Conservation (phyloP, 73 alveolate genomes). For the Tetrahymena borealis region DNA sequence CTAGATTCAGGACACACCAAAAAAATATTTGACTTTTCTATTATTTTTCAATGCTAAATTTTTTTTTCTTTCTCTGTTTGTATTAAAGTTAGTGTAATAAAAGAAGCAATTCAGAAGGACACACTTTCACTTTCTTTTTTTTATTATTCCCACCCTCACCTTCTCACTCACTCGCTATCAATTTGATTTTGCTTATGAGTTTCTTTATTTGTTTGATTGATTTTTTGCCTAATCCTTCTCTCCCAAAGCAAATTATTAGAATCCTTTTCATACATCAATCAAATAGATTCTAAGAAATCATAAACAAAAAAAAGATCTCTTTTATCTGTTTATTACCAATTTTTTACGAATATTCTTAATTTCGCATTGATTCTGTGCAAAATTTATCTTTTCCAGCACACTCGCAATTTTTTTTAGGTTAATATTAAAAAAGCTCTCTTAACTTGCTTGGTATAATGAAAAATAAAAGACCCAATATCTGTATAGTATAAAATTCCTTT, state of each 20-base stretch:
- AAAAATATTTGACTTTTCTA: not conserved
- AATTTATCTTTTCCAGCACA: not conserved
- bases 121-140: not conserved
- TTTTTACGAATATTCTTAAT: not conserved
- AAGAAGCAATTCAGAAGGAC: not conserved
- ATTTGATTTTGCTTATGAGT: not conserved
- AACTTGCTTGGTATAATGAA: not conserved
- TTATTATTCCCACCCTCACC: not conserved
- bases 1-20: not conserved
- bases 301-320: not conserved
- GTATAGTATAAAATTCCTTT: no score
- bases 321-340: not conserved
- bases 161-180: not conserved
- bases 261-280: not conserved
- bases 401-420: not conserved
- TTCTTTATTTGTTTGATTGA: not conserved
- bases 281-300: not conserved
- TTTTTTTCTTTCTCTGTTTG: not conserved
- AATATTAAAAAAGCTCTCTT: no score
- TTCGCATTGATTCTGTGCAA: not conserved
- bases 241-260: not conserved
- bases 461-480: no score
- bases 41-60: not conserved
- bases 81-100: not conserved
- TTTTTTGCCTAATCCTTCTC: not conserved